Conservation (phyloP, 2,329 filamentous ascomycete genomes). For the Cryphonectria parasitica region DNA sequence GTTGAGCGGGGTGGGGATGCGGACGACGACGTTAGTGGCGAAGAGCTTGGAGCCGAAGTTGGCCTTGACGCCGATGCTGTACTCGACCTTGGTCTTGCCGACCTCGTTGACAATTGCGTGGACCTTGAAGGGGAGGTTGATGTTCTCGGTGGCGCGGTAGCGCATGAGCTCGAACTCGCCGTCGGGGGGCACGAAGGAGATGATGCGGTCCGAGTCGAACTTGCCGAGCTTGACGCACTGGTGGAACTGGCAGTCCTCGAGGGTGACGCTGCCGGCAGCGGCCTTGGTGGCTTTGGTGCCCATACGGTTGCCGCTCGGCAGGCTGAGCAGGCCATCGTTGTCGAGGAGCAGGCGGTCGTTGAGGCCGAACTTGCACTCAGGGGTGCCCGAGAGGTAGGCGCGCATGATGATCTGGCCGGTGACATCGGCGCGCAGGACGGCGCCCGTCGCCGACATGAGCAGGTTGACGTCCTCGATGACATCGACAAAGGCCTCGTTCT, state of each 20-base stretch:
- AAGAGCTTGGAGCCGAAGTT: constrained; percentile 97
- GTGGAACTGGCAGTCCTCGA: constrained; percentile 98
- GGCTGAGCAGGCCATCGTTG: constrained; percentile 65
- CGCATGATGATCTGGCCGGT: constrained; percentile 99
- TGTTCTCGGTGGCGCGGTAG: constrained; percentile 96
- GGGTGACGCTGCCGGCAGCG: constrained; percentile 89
- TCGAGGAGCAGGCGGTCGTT: constrained; percentile 96
- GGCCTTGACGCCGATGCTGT: constrained; percentile 95
- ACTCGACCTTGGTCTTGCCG: constrained; percentile 96
- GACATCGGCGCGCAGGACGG: constrained; percentile 92
- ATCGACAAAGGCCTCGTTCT: constrained; percentile 99
- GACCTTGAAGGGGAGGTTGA: constrained; percentile 98
- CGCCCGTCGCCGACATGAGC: constrained; percentile 97
- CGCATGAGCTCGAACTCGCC: constrained; percentile 99
- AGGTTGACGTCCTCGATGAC: constrained; percentile 99
- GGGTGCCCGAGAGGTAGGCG: constrained; percentile 92
- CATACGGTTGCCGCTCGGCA: constrained; percentile 75
- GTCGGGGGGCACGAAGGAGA: constrained; percentile 94
- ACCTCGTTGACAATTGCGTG: constrained; percentile 98
- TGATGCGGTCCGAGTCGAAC: constrained; percentile 95
- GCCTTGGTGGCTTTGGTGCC: constrained; percentile 92
- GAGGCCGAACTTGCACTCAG: constrained; percentile 98
- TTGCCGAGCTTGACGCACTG: constrained; percentile 98
- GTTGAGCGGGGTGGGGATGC: constrained; percentile 94
- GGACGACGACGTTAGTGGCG: constrained; percentile 92